Evolutionary conservation across 257 asterid genomes (phyloP), one percentile per base, ranked within the genome.

Genomic region (Striga asiatica): DNA sequence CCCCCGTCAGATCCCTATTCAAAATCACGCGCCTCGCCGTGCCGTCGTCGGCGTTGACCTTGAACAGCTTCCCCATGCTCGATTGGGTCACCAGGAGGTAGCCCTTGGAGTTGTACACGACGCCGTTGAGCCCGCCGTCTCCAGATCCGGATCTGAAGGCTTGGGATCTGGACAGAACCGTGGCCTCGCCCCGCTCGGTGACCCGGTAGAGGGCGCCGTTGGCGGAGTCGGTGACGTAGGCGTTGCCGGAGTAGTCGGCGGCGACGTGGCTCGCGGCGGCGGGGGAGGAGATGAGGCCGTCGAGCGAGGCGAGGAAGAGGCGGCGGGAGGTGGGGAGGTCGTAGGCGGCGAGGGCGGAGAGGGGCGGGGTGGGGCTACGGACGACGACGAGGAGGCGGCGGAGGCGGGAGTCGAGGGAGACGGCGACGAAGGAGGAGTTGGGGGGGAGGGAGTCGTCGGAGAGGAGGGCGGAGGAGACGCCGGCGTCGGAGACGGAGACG

Each of bases 401-500:
- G 73, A 21, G 76, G 29, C 71, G 75, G 8, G 82, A 84, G 66
- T 85, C 95, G 16, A 83, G 51, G 20, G 83, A 21, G 74, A 89
- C 23, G 10, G 85, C 95, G 68, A 62, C 62, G 81, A 78, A 61
- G 71, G 66, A 67, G 50, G 86, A 73, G 50, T 71, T 74, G 0
- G 58, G 1, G 13, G 89, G 94, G 25, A 85, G 80, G 37, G 80
- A 52, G 0, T 50, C 19, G 50, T 79, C 92, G 38, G 77, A 27
- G 78, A 81, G 42, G 56, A 89, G 78, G 3, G 79, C 45, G 56
- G 87, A 72, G 25, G 68, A 72, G 32, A 83, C 76, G 65, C 85
- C 94, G 5, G 94, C 95, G 58, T 89, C 93, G 29, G 95, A 89
- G 57, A 89, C 93, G 63, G 93, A 66, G 56, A 66, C 66, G 56